phyloP scores from a whole-genome alignment of 2,329 filamentous ascomycete genomes.

The Claviceps sorghi region DNA sequence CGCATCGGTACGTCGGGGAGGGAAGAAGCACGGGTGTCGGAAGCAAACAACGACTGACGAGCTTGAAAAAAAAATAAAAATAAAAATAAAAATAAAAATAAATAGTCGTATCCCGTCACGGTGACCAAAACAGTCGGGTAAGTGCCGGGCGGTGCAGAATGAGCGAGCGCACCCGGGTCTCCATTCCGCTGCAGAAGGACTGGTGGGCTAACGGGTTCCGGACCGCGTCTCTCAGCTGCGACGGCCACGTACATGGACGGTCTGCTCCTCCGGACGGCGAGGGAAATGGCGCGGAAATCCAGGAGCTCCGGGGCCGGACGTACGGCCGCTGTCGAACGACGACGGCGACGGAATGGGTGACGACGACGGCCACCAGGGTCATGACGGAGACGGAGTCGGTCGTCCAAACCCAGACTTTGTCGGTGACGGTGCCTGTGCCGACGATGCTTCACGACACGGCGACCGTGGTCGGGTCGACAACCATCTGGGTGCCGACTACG shows the following conservation, averaged over 20 bases:
- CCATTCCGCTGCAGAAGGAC: neutral
- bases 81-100: neutral
- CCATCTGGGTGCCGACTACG: constrained; percentile 8
- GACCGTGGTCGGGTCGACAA: constrained; percentile 6
- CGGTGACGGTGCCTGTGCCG: constrained; percentile 3
- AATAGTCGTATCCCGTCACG: constrained; percentile 12
- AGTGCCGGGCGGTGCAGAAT: neutral
- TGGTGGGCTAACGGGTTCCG: neutral
- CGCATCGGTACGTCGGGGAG: constrained; percentile 5
- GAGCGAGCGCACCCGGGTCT: neutral
- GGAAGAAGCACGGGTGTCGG: neutral
- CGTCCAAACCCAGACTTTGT: constrained; percentile 7
- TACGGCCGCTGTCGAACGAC: constrained; percentile 7
- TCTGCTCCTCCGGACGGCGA: neutral
- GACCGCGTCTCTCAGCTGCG: neutral
- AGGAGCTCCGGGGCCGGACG: neutral
- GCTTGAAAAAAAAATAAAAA: too few species aligned
- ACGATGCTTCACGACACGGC: constrained; percentile 5
- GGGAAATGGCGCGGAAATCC: neutral
- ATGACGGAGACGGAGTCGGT: constrained; percentile 7
- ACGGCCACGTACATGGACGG: neutral
- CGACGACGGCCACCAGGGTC: constrained; percentile 8
- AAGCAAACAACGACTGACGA: neutral
- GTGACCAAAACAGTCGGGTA: constrained; percentile 8
- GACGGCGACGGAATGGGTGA: constrained; percentile 11